These are phyloP conservation scores for Nigrograna mackinnonii DNA, from an alignment of 2,329 filamentous ascomycete genomes.

Conservation along the genomic window DNA sequence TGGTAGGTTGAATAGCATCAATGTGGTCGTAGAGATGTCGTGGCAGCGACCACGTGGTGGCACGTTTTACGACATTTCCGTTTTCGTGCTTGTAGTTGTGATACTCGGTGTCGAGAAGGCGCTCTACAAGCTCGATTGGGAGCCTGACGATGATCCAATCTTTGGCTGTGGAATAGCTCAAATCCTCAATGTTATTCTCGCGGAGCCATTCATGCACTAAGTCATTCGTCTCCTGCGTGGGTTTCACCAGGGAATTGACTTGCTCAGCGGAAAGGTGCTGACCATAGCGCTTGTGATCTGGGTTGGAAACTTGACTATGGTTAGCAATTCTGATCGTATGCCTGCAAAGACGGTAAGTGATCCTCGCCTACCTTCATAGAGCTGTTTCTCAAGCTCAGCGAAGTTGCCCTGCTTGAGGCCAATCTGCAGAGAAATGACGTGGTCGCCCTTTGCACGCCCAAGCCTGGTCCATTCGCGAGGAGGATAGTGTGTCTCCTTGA, in stretches of 20 bases:
- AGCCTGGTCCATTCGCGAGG: conserved; percentile 56
- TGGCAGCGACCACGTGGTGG: conserved; percentile 62
- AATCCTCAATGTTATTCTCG: conserved; percentile 53
- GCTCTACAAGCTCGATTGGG: conserved; percentile 56
- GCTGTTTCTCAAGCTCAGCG: conserved; percentile 58
- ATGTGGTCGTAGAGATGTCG: conserved; percentile 61
- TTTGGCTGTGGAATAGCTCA: conserved; percentile 56
- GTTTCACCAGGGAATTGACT: conserved; percentile 58
- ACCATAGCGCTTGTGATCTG: conserved; percentile 58
- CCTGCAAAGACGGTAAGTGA: no score
- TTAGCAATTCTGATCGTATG: no score
- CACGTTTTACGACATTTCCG: conserved; percentile 56
- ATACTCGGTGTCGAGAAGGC: conserved; percentile 55
- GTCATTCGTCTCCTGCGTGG: conserved; percentile 54
- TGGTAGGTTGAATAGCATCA: conserved; percentile 64
- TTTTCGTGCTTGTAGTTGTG: conserved; percentile 58
- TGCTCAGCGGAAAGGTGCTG: conserved; percentile 56
- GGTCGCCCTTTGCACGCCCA: conserved; percentile 50
- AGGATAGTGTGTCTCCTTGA: conserved; percentile 61
- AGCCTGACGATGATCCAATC: conserved; percentile 62
- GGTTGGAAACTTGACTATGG: no score
- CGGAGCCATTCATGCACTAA: conserved; percentile 61
- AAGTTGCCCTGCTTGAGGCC: conserved; percentile 62
- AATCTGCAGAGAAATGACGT: conserved; percentile 60
- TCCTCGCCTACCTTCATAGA: conserved; percentile 50